These are phyloP conservation scores for Aspergillus conjunctus DNA, from an alignment of 495 filamentous ascomycete genomes.

Conservation along the genomic window DNA sequence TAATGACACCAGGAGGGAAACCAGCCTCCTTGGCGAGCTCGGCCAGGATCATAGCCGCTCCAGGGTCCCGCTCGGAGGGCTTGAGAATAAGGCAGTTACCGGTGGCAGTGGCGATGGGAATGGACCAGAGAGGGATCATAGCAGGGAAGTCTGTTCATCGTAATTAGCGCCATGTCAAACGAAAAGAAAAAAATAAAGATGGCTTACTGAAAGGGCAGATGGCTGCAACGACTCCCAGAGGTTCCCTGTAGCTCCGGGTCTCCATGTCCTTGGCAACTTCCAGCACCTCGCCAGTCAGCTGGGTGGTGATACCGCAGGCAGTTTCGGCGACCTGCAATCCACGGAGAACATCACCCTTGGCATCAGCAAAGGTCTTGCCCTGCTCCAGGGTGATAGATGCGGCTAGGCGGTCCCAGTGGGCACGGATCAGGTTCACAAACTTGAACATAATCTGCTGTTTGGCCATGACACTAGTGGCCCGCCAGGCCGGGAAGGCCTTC, in stretches of 20 bases:
- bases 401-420: conserved; percentile 94
- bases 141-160: conserved; percentile 74
- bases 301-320: conserved; percentile 89
- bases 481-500: conserved; percentile 90
- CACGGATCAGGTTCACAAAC: conserved; percentile 83
- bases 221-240: conserved; percentile 89
- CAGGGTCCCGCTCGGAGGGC: conserved; percentile 97
- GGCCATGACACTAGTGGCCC: conserved; percentile 76
- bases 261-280: conserved; percentile 99
- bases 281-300: conserved; percentile 90
- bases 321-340: conserved; percentile 97
- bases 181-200: not conserved
- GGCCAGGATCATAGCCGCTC: conserved; percentile 95
- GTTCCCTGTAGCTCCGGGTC: conserved; percentile 89
- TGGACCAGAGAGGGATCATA: conserved; percentile 98
- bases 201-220: conserved; percentile 98
- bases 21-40: conserved; percentile 90
- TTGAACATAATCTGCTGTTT: conserved; percentile 98
- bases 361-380: conserved; percentile 97
- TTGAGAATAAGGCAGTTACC: conserved; percentile 96
- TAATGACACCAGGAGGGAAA: conserved; percentile 91
- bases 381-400: conserved; percentile 97
- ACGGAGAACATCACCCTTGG: conserved; percentile 90
- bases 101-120: conserved; percentile 90
- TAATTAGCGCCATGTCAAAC: conserved; percentile 4